These are phyloP conservation scores for Chrysophaeum taylorii DNA, from an alignment of 352 stramenopile species.

Conservation along the genomic window DNA sequence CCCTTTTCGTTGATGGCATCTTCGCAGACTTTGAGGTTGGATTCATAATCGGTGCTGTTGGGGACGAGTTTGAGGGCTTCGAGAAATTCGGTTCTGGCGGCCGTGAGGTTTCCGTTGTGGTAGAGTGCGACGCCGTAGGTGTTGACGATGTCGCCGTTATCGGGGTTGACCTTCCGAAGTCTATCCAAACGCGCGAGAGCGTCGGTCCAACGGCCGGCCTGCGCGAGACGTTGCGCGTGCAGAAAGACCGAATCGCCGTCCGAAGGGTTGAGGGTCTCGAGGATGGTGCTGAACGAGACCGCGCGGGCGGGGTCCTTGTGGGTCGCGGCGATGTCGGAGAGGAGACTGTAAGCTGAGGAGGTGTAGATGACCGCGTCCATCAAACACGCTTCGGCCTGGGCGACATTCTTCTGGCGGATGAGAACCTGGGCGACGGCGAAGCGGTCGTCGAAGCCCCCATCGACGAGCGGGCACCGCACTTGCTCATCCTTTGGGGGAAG, in stretches of 20 bases:
- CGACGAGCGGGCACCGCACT: neutral
- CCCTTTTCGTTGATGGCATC: no score
- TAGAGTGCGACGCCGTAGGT: neutral
- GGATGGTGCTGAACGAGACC: neutral
- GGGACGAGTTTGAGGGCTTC: neutral
- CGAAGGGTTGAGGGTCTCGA: neutral
- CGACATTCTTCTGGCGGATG: neutral
- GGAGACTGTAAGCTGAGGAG: neutral
- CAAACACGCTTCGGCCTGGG: constrained; percentile 3
- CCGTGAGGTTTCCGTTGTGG: neutral
- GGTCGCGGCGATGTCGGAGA: neutral
- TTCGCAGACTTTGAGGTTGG: no score
- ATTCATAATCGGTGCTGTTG: neutral
- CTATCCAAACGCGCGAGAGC: neutral
- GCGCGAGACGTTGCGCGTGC: neutral
- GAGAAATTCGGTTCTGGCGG: neutral
- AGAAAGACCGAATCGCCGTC: constrained; percentile 6
- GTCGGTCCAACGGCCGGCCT: neutral
- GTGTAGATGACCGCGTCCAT: neutral
- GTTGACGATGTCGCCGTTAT: neutral
- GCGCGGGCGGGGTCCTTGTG: neutral
- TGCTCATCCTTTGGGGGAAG: neutral
- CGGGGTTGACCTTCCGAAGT: neutral
- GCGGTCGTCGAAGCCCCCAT: constrained; percentile 5
- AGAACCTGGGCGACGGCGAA: constrained; percentile 4